Evolutionary conservation across 176 grass and related monocot genomes (phyloP).

Genomic region (Triticum monococcum): DNA sequence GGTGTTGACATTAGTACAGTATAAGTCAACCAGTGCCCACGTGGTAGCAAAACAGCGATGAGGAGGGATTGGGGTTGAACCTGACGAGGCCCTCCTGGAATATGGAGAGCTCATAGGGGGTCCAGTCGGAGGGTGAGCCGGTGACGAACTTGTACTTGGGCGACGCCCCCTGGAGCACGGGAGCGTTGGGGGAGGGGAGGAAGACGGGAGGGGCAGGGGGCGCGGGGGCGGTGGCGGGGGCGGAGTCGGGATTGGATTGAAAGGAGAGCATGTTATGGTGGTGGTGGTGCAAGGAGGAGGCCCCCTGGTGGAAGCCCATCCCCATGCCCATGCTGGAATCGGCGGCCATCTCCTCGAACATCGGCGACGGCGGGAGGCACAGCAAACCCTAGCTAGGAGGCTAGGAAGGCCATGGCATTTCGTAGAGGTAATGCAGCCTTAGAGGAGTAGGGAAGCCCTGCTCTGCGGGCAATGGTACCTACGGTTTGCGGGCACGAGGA

Average conservation of each 20-base stretch:
- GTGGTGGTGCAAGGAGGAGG: constrained; percentile 37
- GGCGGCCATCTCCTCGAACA: constrained; percentile 48
- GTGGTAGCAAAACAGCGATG: background rate
- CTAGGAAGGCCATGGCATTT: constrained; percentile 5
- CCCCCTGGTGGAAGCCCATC: constrained; percentile 41
- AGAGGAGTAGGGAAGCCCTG: background rate
- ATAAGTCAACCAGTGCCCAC: background rate
- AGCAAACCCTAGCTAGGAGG: constrained; percentile 18
- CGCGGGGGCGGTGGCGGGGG: background rate
- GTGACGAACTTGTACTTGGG: constrained; percentile 59
- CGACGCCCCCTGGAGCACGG: background rate
- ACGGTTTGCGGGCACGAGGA: background rate
- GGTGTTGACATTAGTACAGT: background rate
- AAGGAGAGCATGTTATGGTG: constrained; percentile 65
- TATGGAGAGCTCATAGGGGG: constrained; percentile 45
- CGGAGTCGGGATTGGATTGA: constrained; percentile 30
- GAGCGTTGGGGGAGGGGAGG: constrained; percentile 29
- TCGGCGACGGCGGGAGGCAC: background rate
- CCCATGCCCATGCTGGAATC: constrained; percentile 53
- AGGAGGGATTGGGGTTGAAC: background rate
- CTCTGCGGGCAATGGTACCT: background rate
- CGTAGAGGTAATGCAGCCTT: background rate
- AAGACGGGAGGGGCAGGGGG: background rate
- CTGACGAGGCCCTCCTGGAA: constrained; percentile 60
- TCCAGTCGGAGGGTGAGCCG: constrained; percentile 49